These are phyloP conservation scores for Iberis pinnata DNA, from an alignment of 345 rosid genomes.

Conservation along the genomic window DNA sequence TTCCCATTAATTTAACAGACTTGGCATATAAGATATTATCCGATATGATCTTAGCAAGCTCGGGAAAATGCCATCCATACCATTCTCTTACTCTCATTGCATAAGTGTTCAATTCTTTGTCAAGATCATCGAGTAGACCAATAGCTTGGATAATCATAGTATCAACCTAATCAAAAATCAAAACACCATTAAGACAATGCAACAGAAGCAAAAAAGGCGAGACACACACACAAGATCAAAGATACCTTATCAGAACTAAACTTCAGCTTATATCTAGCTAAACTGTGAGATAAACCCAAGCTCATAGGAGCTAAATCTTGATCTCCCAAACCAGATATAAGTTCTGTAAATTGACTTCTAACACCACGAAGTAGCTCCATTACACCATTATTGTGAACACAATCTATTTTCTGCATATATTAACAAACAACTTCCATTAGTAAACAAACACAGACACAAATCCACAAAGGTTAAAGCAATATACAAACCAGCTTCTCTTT, in stretches of 20 bases:
- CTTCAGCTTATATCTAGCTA: constrained; percentile 79
- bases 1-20: constrained; percentile 64
- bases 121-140: constrained; percentile 79
- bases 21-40: constrained; percentile 74
- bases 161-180: constrained; percentile 46
- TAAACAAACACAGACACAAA: not conserved
- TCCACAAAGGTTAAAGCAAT: not conserved
- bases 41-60: constrained; percentile 71
- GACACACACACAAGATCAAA: not conserved
- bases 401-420: constrained; percentile 59
- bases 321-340: constrained; percentile 62
- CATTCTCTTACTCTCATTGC: constrained; percentile 84
- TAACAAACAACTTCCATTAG: not conserved
- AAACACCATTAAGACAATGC: not conserved
- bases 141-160: constrained; percentile 90
- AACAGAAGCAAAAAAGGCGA: constrained; percentile 3
- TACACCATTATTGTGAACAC: constrained; percentile 71
- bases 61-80: constrained; percentile 95
- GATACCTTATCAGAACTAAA: constrained; percentile 84
- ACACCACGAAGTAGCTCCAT: constrained; percentile 83
- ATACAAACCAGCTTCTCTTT: constrained; percentile 70
- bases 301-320: constrained; percentile 89
- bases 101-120: constrained; percentile 74
- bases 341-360: constrained; percentile 76
- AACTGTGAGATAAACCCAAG: constrained; percentile 79